phyloP scores from a whole-genome alignment of 2,329 filamentous ascomycete genomes.

The Calonectria naviculata region DNA sequence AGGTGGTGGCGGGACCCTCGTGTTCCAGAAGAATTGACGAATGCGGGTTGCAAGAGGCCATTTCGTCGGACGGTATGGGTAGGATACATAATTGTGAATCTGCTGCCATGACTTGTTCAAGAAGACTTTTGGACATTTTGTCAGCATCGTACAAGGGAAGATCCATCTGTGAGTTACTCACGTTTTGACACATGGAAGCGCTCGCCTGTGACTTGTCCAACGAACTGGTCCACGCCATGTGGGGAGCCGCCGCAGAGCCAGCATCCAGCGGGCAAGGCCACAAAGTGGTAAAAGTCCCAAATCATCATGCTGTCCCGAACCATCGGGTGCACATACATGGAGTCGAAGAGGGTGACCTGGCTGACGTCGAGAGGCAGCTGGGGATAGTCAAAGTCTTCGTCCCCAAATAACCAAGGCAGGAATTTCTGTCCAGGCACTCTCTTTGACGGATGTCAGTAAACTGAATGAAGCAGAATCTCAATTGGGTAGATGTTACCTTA shows the following conservation, averaged over 20 bases:
- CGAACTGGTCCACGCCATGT: constrained; percentile 21
- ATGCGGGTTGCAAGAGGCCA: constrained; percentile 40
- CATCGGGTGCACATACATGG: constrained; percentile 53
- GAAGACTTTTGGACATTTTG: constrained; percentile 37
- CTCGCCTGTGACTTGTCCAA: constrained; percentile 39
- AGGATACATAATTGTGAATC: constrained; percentile 47
- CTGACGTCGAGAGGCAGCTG: constrained; percentile 45
- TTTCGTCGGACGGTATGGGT: constrained; percentile 44
- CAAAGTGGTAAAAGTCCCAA: constrained; percentile 19
- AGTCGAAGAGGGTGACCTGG: constrained; percentile 54
- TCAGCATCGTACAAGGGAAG: neutral
- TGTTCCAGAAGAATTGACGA: constrained; percentile 47
- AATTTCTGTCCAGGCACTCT: constrained; percentile 15
- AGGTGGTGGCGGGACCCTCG: constrained; percentile 35
- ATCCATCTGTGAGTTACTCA: constrained; percentile 15
- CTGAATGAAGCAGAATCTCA: no score
- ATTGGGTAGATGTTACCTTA: constrained; percentile 16
- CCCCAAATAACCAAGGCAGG: constrained; percentile 28
- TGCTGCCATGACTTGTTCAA: constrained; percentile 48
- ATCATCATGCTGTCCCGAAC: constrained; percentile 25
- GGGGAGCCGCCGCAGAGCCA: constrained; percentile 18
- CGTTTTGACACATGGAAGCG: constrained; percentile 38
- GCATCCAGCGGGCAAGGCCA: constrained; percentile 31
- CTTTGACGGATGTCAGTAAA: constrained; percentile 1
- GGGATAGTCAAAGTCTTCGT: constrained; percentile 17